Base-by-base conservation (phyloP, 2,329 filamentous ascomycete species). In the Colletotrichum coccodes region DNA sequence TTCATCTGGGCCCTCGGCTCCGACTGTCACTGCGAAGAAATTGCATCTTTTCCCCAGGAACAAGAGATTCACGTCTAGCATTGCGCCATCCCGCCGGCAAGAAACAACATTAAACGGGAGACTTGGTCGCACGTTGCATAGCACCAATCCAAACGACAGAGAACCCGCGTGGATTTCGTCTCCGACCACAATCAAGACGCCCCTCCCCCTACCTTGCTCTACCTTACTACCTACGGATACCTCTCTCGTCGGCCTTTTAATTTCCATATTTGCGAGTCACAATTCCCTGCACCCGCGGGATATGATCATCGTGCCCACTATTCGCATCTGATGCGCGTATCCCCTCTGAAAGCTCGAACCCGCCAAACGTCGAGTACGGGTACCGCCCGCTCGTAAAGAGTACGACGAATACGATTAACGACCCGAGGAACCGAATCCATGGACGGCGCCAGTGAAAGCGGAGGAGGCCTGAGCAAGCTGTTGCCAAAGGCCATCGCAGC, bases 401-500 rank as follows among this genome's bases (percentile, higher is more conserved):
- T 65, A 65, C 65, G 65, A 60, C 38, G 30, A 26, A 18, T 68
- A 46, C 60, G 60, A 28, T 26, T 49, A 30, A n/a, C 26, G 12
- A 63, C 28, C 59, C 28, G 26, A 23, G 56, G 46, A 42, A 46
- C 26, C 30, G 49, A 56, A 58, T 21, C 21, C 57, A 66, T 69
- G 66, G 61, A 60, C 28, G 34, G 23, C 30, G 47, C 52, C 30
- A 42, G 30, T 21, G 67, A 58, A 47, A 68, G 67, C 49, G 67
- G 64, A 68, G 64, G 67, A 57, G 50, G 40, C 32, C 26, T 88
- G 49, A 82, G 80, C 65, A 89, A 87, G 77, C 81, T 90, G 34
- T 77, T 90, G 40, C 83, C 86, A 59, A 87, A 85, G 74, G 80
- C 82, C 42, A 82, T 89, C 61, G 78, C 80, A 32, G 80, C 81